These are phyloP conservation scores for Sugiyamaella japonica DNA, from an alignment of 1,139 yeast species.

Conservation along the genomic window DNA sequence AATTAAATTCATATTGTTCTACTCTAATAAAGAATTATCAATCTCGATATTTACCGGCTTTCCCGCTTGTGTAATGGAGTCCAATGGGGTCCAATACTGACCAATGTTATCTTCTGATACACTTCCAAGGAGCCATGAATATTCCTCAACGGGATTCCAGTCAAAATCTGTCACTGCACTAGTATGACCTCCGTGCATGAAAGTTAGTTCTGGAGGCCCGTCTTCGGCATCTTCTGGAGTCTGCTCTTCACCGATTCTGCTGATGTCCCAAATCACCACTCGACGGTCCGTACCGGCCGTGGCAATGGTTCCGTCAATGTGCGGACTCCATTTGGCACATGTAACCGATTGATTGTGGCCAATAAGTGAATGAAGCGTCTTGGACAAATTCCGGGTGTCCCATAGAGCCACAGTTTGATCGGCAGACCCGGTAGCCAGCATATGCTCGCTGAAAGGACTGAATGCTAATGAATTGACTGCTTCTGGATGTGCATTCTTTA, in stretches of 20 bases:
- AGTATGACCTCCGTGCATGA: conserved; percentile 82
- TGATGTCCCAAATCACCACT: conserved; percentile 72
- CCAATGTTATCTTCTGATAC: conserved; percentile 85
- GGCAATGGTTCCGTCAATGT: conserved; percentile 58
- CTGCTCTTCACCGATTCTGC: conserved; percentile 45
- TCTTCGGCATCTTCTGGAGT: conserved; percentile 46
- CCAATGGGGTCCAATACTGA: conserved; percentile 62
- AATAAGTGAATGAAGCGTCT: conserved; percentile 39
- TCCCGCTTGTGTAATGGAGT: conserved; percentile 9
- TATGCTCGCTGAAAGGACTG: conserved; percentile 54
- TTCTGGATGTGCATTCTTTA: conserved; percentile 36
- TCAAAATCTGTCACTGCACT: conserved; percentile 79
- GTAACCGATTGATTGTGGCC: conserved; percentile 69
- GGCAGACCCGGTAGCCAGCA: conserved; percentile 71
- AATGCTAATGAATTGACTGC: conserved; percentile 69
- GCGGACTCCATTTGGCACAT: conserved; percentile 77
- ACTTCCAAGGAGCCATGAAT: conserved; percentile 72
- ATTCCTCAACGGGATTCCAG: conserved; percentile 65
- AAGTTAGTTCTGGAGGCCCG: conserved; percentile 48
- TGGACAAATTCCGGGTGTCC: conserved; percentile 58
- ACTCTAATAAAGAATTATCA: conserved; percentile 12
- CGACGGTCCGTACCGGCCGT: conserved; percentile 72
- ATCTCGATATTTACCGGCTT: background rate
- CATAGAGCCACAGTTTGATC: conserved; percentile 59
- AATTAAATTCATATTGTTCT: background rate